Conservation (phyloP, 2,329 filamentous ascomycete species). For the Fonsecaea pedrosoi region DNA sequence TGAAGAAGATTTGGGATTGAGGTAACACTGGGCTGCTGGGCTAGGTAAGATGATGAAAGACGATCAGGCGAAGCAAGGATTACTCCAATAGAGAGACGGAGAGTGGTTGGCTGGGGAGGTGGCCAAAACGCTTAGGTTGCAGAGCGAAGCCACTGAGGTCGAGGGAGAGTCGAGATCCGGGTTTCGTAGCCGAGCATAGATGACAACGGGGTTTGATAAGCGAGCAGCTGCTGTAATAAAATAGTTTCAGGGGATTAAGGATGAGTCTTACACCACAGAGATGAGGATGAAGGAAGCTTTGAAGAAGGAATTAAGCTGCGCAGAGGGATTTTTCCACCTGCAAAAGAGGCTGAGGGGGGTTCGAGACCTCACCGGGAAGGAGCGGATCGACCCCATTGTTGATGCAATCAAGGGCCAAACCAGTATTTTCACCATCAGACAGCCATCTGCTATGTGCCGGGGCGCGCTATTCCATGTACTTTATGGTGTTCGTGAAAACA, state of each 20-base stretch:
- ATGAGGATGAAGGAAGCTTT: neutral
- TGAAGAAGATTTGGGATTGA: neutral
- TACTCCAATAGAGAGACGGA: neutral
- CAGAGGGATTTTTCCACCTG: neutral
- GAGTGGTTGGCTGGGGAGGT: neutral
- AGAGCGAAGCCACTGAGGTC: neutral
- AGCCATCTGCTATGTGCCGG: neutral
- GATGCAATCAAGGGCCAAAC: neutral
- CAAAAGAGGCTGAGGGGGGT: neutral
- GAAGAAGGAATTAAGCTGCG: neutral
- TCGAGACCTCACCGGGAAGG: neutral
- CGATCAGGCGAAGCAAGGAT: neutral
- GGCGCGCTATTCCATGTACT: neutral
- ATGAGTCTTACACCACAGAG: neutral
- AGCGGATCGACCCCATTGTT: neutral
- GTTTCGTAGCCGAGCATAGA: neutral
- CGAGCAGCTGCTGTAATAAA: neutral
- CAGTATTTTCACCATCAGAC: neutral
- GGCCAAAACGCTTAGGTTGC: conserved; percentile 1
- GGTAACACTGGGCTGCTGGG: conserved; percentile 11
- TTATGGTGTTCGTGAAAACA: neutral
- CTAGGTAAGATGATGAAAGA: conserved; percentile 2
- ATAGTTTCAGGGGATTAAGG: neutral
- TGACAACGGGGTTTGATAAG: neutral
- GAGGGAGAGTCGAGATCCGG: neutral